These are phyloP conservation scores for Aspergillus unguis DNA, from an alignment of 2,329 filamentous ascomycete species.

Conservation along the genomic window DNA sequence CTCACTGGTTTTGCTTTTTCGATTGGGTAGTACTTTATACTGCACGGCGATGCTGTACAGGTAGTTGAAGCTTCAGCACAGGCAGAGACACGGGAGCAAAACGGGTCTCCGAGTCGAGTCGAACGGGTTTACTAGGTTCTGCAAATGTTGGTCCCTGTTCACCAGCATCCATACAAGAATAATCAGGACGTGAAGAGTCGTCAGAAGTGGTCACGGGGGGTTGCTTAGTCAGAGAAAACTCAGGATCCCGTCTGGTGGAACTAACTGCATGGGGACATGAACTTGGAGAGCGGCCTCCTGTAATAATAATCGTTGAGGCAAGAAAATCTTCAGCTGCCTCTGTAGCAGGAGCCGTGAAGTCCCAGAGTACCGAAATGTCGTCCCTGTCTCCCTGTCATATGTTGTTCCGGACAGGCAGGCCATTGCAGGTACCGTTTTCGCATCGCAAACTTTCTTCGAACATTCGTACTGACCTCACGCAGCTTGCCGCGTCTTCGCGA, in stretches of 20 bases:
- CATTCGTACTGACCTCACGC: not conserved
- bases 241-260: no score
- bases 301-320: not conserved
- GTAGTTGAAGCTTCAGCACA: not conserved
- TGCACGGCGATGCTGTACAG: not conserved
- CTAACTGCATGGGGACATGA: no score
- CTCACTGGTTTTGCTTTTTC: not conserved
- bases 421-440: constrained; percentile 12
- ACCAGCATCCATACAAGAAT: no score
- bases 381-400: constrained; percentile 1
- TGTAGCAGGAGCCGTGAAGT: not conserved
- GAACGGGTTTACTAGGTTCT: no score
- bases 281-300: no score
- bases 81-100: no score
- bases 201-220: no score
- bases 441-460: not conserved
- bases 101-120: no score
- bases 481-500: constrained; percentile 9
- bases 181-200: no score
- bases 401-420: constrained; percentile 5
- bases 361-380: constrained; percentile 5
- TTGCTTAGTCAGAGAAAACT: no score
- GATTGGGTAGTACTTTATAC: not conserved
- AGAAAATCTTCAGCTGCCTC: not conserved
- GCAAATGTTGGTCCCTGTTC: no score